A percentile compares a stretch with the other conserved stretches of the same genome.
These are phyloP conservation scores for Paramecium sexaurelia DNA, from an alignment of 73 alveolate species.

Conservation along the genomic window DNA sequence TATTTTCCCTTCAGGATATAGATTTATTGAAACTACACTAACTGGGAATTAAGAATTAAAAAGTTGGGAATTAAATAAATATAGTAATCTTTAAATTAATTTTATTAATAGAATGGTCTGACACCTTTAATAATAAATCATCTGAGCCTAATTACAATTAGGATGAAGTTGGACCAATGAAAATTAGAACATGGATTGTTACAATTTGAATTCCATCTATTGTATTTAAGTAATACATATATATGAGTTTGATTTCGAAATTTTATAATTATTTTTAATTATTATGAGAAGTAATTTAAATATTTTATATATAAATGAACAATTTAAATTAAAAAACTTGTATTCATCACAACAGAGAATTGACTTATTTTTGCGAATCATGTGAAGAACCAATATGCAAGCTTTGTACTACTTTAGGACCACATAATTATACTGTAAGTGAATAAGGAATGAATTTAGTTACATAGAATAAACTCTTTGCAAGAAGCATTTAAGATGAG, in stretches of 20 bases:
- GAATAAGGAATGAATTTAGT: conserved; percentile 45
- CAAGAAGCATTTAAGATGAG: conserved; percentile 94
- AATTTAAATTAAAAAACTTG: conserved; percentile 61
- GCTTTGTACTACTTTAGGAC: conserved; percentile 96
- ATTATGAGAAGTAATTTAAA: not conserved
- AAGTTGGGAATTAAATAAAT: not conserved
- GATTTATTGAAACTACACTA: not conserved
- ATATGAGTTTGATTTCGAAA: no score
- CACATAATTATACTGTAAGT: conserved; percentile 88
- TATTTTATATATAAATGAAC: not conserved
- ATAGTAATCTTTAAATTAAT: not conserved
- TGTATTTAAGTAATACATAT: no score
- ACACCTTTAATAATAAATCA: not conserved
- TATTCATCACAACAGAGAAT: conserved; percentile 77
- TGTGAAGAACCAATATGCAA: conserved; percentile 97
- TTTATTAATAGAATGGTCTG: not conserved
- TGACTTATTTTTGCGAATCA: conserved; percentile 91
- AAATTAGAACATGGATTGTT: not conserved
- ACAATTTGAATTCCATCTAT: not conserved
- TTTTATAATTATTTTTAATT: no score
- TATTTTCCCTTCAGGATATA: not conserved
- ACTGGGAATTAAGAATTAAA: conserved; percentile 2
- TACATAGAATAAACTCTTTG: conserved; percentile 90
- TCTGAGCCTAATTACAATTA: not conserved
- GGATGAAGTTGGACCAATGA: not conserved